phyloP scores from a whole-genome alignment of 345 rosid genomes.

The Noccaea bulbosa region DNA sequence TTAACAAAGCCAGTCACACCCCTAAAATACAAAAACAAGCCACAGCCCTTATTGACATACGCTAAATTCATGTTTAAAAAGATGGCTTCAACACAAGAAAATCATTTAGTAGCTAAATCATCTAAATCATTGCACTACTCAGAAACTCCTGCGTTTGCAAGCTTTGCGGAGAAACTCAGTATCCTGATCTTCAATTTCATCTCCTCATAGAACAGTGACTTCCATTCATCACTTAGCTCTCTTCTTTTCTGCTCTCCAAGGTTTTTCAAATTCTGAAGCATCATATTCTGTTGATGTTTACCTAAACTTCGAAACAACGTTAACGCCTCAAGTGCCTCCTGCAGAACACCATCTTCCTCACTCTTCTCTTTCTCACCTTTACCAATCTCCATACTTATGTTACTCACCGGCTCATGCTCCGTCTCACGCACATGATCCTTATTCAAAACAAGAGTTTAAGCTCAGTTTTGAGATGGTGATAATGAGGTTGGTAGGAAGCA shows the following conservation, averaged over 20 bases:
- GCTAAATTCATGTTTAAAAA: conserved; percentile 9
- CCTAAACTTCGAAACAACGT: neutral
- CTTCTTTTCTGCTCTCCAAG: neutral
- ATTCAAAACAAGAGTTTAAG: neutral
- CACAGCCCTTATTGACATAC: neutral
- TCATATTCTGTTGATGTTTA: conserved; percentile 17
- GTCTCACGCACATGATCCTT: neutral
- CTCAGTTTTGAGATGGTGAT: neutral
- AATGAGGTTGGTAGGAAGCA: neutral
- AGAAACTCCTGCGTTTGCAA: neutral
- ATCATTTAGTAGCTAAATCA: neutral
- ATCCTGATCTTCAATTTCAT: neutral
- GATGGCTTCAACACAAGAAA: neutral
- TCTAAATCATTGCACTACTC: neutral
- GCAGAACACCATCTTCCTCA: conserved; percentile 14
- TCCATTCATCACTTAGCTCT: conserved; percentile 22
- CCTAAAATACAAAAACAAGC: conserved; percentile 1
- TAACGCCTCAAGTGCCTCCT: conserved; percentile 11
- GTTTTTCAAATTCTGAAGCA: conserved; percentile 9
- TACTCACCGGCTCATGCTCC: neutral
- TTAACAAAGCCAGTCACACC: neutral
- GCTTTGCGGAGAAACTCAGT: conserved; percentile 13
- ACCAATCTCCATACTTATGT: neutral
- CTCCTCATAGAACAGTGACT: conserved; percentile 18
- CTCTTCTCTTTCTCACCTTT: conserved; percentile 15